phyloP scores from a whole-genome alignment of 257 asterid genomes.

The Solanum virginianum region DNA sequence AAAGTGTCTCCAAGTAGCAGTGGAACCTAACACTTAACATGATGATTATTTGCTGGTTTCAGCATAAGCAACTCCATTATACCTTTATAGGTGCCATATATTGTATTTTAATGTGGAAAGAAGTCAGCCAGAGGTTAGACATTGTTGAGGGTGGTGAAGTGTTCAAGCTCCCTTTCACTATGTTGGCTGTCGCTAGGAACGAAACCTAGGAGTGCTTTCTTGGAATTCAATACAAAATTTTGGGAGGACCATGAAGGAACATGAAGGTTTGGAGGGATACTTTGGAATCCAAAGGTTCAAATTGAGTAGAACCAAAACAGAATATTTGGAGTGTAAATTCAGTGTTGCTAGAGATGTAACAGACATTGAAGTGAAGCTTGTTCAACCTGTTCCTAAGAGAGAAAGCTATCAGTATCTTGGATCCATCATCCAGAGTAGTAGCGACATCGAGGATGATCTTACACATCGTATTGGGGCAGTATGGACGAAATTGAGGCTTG shows the following conservation, averaged over 20 bases:
- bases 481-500: too few relatives aligned
- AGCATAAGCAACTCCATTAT: background rate
- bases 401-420: too few relatives aligned
- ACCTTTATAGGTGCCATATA: background rate
- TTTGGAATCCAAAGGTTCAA: too few relatives aligned
- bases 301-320: too few relatives aligned
- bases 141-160: background rate
- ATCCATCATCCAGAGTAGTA: too few relatives aligned
- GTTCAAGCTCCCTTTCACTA: background rate
- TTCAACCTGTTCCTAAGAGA: too few relatives aligned
- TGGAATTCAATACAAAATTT: background rate
- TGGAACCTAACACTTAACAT: background rate
- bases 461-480: too few relatives aligned
- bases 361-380: too few relatives aligned
- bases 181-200: background rate
- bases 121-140: background rate
- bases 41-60: background rate
- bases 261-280: background rate
- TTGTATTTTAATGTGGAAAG: background rate
- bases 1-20: background rate
- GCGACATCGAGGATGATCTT: too few relatives aligned
- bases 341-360: too few relatives aligned
- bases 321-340: too few relatives aligned
- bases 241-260: background rate
- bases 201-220: background rate